A percentile compares a stretch with the other conserved stretches of the same genome.
phyloP scores from a whole-genome alignment of 1,139 yeast species.

The Candida sojae region DNA sequence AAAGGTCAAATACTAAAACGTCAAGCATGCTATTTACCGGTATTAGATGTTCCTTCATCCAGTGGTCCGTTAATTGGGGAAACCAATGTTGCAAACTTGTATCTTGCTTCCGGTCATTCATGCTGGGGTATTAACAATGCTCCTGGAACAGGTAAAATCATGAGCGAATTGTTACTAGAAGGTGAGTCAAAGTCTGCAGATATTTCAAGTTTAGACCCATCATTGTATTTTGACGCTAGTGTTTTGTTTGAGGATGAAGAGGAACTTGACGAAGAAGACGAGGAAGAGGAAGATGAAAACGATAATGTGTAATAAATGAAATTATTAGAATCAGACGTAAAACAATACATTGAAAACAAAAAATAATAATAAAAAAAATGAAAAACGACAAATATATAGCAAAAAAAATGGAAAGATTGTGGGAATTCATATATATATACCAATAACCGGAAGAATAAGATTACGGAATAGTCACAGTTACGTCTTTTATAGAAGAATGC shows the following conservation, averaged over 20 bases:
- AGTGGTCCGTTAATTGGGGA: conserved; percentile 95
- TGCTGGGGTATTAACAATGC: conserved; percentile 99
- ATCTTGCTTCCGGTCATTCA: conserved; percentile 88
- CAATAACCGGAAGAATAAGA: conserved; percentile 1
- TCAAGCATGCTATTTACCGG: conserved; percentile 96
- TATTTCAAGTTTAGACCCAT: conserved; percentile 80
- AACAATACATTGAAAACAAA: background rate
- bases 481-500: conserved; percentile 4
- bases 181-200: conserved; percentile 83
- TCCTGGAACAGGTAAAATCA: conserved; percentile 90
- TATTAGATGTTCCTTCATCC: conserved; percentile 85
- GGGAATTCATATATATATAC: background rate
- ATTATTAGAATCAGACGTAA: background rate
- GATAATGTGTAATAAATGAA: conserved; percentile 5
- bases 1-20: conserved; percentile 77
- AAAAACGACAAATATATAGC: background rate
- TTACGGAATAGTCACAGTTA: conserved; percentile 4
- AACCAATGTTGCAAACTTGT: conserved; percentile 79
- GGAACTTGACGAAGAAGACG: conserved; percentile 20
- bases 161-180: conserved; percentile 85
- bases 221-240: conserved; percentile 79
- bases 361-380: background rate
- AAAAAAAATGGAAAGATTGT: background rate
- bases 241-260: conserved; percentile 48
- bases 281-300: conserved; percentile 7